Conservation (phyloP, 371 early-diverging fungal species). For the Rhizopus sp. region DNA sequence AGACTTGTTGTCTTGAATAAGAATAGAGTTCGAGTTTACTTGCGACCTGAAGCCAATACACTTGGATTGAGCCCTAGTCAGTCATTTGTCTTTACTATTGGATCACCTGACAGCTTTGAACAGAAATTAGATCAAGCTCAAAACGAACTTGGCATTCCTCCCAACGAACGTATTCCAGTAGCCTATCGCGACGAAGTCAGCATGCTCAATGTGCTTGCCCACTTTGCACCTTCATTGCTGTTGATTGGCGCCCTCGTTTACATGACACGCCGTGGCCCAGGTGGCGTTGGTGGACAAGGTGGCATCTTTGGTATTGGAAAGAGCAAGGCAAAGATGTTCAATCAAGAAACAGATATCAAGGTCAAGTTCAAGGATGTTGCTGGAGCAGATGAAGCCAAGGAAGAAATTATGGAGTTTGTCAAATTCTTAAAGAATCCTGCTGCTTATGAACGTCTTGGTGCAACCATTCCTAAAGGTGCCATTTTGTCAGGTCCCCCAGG, state of each 20-base stretch:
- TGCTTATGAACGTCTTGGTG: conserved; percentile 96
- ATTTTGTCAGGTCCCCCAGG: conserved; percentile 97
- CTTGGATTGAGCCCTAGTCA: conserved; percentile 35
- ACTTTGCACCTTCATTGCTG: conserved; percentile 91
- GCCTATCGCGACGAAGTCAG: conserved; percentile 82
- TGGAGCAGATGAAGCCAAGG: conserved; percentile 99
- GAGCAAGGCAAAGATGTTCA: conserved; percentile 93
- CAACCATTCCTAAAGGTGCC: conserved; percentile 99
- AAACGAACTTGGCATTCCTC: conserved; percentile 85
- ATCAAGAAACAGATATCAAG: conserved; percentile 93
- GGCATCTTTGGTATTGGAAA: conserved; percentile 97
- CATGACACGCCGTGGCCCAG: conserved; percentile 76
- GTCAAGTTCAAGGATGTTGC: conserved; percentile 99
- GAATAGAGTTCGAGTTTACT: conserved; percentile 76
- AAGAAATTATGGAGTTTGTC: conserved; percentile 99
- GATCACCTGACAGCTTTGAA: conserved; percentile 95
- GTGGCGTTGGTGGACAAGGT: conserved; percentile 59
- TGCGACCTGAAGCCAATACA: conserved; percentile 69
- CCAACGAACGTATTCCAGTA: conserved; percentile 90
- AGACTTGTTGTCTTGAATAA: conserved; percentile 86
- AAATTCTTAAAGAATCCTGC: conserved; percentile 98
- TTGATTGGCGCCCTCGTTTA: conserved; percentile 85
- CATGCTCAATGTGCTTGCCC: conserved; percentile 68
- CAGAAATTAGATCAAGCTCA: conserved; percentile 87
- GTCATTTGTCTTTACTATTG: conserved; percentile 83